phyloP scores from a whole-genome alignment of 1,284 basidiomycete species.

The Ganoderma meredithae region DNA sequence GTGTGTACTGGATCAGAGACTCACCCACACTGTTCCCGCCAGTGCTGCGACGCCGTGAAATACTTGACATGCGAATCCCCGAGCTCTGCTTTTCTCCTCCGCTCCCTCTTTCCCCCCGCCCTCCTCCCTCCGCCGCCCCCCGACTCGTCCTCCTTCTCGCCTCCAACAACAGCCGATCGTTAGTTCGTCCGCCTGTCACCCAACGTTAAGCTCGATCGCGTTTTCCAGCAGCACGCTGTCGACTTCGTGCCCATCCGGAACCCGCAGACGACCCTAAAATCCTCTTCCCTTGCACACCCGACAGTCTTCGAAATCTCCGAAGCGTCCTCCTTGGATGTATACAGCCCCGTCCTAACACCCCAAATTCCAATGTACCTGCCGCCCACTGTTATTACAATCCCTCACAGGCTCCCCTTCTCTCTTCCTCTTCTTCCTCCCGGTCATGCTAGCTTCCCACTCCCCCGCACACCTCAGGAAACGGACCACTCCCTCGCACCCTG shows the following conservation, averaged over 20 bases:
- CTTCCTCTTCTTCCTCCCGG: slow-evolving; percentile 13
- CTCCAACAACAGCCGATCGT: slow-evolving; percentile 16
- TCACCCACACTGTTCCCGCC: slow-evolving; percentile 19
- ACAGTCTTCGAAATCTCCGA: slow-evolving; percentile 6
- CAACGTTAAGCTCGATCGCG: slow-evolving; percentile 21
- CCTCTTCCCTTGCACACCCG: slow-evolving; percentile 10
- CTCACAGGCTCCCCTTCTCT: slow-evolving; percentile 3
- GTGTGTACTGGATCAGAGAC: slow-evolving; percentile 4
- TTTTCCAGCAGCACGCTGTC: slow-evolving; percentile 16
- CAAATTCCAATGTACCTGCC: slow-evolving; percentile 24
- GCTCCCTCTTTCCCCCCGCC: slow-evolving; percentile 7
- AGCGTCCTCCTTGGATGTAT: slow-evolving; percentile 22
- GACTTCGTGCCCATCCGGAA: slow-evolving; percentile 11
- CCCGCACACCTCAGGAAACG: slow-evolving; percentile 7
- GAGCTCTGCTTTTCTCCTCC: slow-evolving; percentile 2
- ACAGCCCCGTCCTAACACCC: slow-evolving; percentile 18
- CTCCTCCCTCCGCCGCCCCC: not conserved
- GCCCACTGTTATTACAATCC: not conserved
- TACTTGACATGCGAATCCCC: slow-evolving; percentile 8
- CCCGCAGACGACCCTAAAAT: slow-evolving; percentile 20
- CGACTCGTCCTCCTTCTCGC: slow-evolving; percentile 1
- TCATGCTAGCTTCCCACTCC: slow-evolving; percentile 29
- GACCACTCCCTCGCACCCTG: slow-evolving; percentile 16
- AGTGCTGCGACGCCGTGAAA: slow-evolving; percentile 12
- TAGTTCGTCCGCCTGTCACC: slow-evolving; percentile 26